Evolutionary conservation across 73 alveolate genomes (phyloP).

Genomic region (Symbiodinium pilosum): DNA sequence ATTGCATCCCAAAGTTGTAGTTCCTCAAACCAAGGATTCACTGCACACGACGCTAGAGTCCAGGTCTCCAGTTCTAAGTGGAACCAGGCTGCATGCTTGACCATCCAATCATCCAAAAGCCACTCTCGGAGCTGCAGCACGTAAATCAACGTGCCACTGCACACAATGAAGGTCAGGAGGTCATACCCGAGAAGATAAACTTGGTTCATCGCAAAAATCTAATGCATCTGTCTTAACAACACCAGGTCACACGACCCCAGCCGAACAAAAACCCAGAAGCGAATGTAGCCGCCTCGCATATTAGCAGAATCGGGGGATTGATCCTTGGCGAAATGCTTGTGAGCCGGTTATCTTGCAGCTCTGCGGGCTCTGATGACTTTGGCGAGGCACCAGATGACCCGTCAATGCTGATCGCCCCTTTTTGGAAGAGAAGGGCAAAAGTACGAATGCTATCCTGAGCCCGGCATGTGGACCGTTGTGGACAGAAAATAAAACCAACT

Average conservation of each 20-base stretch:
- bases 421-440: slow-evolving; percentile 41
- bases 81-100: slow-evolving; percentile 41
- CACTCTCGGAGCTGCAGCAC: slow-evolving; percentile 51
- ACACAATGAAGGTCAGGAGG: slow-evolving; percentile 39
- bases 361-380: no score
- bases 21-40: no score
- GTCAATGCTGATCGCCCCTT: slow-evolving; percentile 49
- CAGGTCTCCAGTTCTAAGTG: no score
- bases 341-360: no score
- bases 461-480: neutral
- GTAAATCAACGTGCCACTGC: slow-evolving; percentile 37
- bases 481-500: no score
- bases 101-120: slow-evolving; percentile 46
- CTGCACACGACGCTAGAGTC: no score
- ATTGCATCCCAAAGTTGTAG: no score
- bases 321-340: slow-evolving; percentile 20
- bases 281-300: slow-evolving; percentile 58
- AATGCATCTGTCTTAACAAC: neutral
- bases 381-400: slow-evolving; percentile 45
- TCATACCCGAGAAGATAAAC: slow-evolving; percentile 72
- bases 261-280: slow-evolving; percentile 20
- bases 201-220: neutral
- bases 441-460: slow-evolving; percentile 43
- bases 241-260: neutral
- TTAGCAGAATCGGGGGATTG: neutral